Conservation (phyloP, 495 filamentous ascomycete genomes). For the Daldinia decipiens region DNA sequence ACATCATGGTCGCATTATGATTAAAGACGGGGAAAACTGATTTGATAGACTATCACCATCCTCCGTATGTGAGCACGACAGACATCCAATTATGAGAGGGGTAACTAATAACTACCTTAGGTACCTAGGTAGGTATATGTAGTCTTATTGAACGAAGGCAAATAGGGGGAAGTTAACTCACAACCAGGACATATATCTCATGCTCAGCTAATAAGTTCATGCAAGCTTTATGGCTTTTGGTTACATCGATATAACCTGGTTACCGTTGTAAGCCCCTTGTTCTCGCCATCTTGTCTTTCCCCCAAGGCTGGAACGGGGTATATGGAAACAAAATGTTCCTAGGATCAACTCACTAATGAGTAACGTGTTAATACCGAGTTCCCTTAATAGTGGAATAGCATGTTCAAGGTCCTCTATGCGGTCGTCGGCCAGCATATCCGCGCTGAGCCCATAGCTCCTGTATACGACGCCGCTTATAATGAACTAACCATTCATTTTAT, state of each 20-base stretch:
- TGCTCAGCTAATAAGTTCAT: constrained; percentile 74
- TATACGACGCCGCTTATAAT: constrained; percentile 76
- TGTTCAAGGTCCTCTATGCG: constrained; percentile 60
- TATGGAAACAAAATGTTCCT: background rate
- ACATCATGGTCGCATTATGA: constrained; percentile 49
- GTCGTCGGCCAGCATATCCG: constrained; percentile 66
- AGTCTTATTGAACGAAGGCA: background rate
- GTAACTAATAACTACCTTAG: background rate
- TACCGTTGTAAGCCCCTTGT: constrained; percentile 10
- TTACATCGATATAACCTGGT: constrained; percentile 70
- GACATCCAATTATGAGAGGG: background rate
- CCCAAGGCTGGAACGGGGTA: background rate
- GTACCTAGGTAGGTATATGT: too few relatives aligned
- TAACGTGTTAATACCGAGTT: constrained; percentile 74
- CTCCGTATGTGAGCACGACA: background rate
- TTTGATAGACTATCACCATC: constrained; percentile 49
- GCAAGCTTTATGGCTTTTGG: constrained; percentile 68
- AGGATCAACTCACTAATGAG: constrained; percentile 53
- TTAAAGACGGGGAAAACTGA: constrained; percentile 67
- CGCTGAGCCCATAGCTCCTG: constrained; percentile 41
- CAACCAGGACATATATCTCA: constrained; percentile 80
- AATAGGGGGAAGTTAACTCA: constrained; percentile 57
- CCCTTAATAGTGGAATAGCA: constrained; percentile 69
- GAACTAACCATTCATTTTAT: constrained; percentile 55
- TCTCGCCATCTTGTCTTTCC: background rate